A percentile compares a stretch with the other conserved stretches of the same genome.
Evolutionary conservation across 2,329 filamentous ascomycete genomes (phyloP).

Genomic region (Neonectria punicea): DNA sequence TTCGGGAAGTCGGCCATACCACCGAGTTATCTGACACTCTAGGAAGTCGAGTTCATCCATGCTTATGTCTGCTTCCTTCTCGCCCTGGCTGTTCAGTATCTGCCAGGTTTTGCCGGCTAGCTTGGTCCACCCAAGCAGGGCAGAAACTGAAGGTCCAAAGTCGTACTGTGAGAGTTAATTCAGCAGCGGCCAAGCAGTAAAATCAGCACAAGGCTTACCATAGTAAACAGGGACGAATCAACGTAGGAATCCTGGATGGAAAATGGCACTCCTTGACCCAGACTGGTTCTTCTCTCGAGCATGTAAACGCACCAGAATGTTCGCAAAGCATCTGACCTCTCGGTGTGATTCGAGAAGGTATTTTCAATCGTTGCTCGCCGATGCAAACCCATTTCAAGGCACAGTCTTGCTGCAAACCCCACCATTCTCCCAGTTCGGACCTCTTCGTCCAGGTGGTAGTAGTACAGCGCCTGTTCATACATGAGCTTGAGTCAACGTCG

Average conservation of each 20-base stretch:
- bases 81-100: background rate
- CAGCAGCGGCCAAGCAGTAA: no score
- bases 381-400: conserved; percentile 18
- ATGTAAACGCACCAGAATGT: conserved; percentile 16
- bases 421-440: conserved; percentile 10
- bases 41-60: no score
- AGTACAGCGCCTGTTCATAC: conserved; percentile 8
- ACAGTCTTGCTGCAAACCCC: conserved; percentile 18
- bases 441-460: conserved; percentile 18
- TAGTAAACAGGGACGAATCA: conserved; percentile 4
- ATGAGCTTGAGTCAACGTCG: background rate
- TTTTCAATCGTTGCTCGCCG: conserved; percentile 4
- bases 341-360: background rate
- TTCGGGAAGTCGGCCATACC: background rate
- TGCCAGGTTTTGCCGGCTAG: conserved; percentile 13
- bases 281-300: conserved; percentile 17
- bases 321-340: conserved; percentile 1
- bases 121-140: conserved; percentile 14
- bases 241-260: conserved; percentile 14
- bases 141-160: no score
- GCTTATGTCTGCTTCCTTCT: no score
- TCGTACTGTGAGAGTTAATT: background rate
- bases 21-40: background rate
- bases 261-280: conserved; percentile 13
- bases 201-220: background rate